A percentile compares a stretch with the other conserved stretches of the same genome.
Evolutionary conservation across 176 grass and related monocot genomes (phyloP).

Genomic region (Eragrostis nindensis): DNA sequence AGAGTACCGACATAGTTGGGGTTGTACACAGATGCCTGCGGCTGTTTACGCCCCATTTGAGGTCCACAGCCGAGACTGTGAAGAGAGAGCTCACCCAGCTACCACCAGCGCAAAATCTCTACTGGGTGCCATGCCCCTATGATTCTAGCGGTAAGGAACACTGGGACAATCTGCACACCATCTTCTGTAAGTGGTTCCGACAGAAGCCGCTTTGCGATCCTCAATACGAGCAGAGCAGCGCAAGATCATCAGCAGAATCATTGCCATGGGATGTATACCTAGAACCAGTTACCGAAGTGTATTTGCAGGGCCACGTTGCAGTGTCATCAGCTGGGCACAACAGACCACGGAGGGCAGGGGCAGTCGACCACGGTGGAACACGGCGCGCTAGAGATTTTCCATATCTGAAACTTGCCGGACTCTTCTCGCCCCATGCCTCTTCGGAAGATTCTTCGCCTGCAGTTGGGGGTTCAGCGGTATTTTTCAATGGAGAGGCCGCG

Average conservation of each 20-base stretch:
- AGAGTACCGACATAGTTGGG: not conserved
- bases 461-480: not conserved
- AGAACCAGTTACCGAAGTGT: not conserved
- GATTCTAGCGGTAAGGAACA: not conserved
- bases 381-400: not conserved
- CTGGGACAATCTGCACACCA: not conserved
- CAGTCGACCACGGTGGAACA: no score
- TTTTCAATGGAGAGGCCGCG: not conserved
- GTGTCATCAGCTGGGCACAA: not conserved
- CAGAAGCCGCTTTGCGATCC: slow-evolving; percentile 11
- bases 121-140: not conserved
- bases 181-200: not conserved
- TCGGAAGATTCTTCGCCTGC: not conserved
- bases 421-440: not conserved
- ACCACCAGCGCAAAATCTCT: not conserved
- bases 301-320: not conserved
- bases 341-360: not conserved
- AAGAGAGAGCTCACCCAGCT: not conserved
- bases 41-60: not conserved
- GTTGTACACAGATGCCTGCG: not conserved
- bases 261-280: not conserved
- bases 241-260: no score
- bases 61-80: not conserved
- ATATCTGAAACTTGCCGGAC: not conserved
- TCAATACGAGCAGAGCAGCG: not conserved